Evolutionary conservation across 768 basidiomycete genomes (phyloP).

Genomic region (Leccinum longicurvipes): DNA sequence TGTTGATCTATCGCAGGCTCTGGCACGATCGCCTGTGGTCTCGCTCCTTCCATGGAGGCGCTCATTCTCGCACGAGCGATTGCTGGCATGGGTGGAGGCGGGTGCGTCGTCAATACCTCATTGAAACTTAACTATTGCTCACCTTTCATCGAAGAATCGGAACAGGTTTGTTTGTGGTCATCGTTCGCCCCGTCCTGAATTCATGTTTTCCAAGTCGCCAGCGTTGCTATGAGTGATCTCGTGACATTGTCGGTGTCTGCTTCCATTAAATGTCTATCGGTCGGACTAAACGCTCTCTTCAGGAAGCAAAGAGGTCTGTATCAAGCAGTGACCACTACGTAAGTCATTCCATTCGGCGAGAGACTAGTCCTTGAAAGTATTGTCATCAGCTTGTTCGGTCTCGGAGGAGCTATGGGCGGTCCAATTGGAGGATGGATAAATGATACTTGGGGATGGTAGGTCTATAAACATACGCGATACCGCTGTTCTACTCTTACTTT

Average conservation of each 20-base stretch:
- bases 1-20: too few relatives aligned
- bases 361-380: conserved; percentile 7
- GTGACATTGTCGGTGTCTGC: conserved; percentile 69
- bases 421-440: conserved; percentile 83
- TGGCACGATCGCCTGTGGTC: too few relatives aligned
- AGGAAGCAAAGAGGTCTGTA: conserved; percentile 86
- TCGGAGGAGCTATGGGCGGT: conserved; percentile 78
- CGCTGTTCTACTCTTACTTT: conserved; percentile 4
- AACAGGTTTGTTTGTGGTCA: too few relatives aligned
- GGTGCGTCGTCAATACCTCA: too few relatives aligned
- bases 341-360: conserved; percentile 24
- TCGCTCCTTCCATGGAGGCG: too few relatives aligned
- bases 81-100: too few relatives aligned
- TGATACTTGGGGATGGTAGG: conserved; percentile 82
- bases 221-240: too few relatives aligned
- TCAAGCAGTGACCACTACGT: conserved; percentile 90
- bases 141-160: too few relatives aligned
- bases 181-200: too few relatives aligned
- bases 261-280: conserved; percentile 1
- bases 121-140: too few relatives aligned
- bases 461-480: conserved; percentile 1
- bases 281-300: conserved; percentile 1
- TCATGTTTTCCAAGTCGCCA: too few relatives aligned
- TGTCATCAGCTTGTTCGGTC: conserved; percentile 65
- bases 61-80: too few relatives aligned